Base-by-base conservation (phyloP, 2,329 filamentous ascomycete species). In the Xylaria sp. region DNA sequence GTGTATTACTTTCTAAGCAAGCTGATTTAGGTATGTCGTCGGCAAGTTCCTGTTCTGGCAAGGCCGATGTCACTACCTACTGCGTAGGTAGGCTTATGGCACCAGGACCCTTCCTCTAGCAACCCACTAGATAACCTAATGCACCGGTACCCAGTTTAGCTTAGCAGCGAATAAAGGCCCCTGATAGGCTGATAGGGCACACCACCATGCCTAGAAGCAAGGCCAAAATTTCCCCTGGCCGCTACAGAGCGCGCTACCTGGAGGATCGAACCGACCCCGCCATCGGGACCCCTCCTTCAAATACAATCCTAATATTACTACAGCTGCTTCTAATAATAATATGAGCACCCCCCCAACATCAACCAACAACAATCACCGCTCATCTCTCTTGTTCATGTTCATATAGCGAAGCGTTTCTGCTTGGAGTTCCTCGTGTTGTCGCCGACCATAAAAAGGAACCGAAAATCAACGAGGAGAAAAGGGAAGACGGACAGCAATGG, bases 401-500 rank as follows among this genome's bases (percentile, higher is more conserved):
- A 39, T 57, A 50, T 36, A 53, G 45, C 36, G 20, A 44, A 62
- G 39, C 22, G 6, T 45, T 15, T 29, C 27, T 29, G 13, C 7
- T 17, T 20, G 1, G 5, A 31, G 27, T 29, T 13, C 11, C 42
- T 22, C 42, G 42, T 25, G 20, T 45, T 22, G 13, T 38, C 1
- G 20, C 9, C 44, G 7, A 31, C 5, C 5, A 7, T 10, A n/a
- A 17, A 15, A 49, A 2, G 4, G 49, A 51, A n/a, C 17, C 15
- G 27, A 13, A 15, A 45, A 33, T 13, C 39, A n/a, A 31, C 36
- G 20, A 36, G 29, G 1, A 38, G 38, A 20, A 29, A 10, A 44
- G 13, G n/a, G n/a, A 31, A 31, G 4, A n/a, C n/a, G 33, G 29
- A 17, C 49, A 38, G 17, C 31, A 20, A 85, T 85, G 83, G 79